Conservation (phyloP, 176 grass and related monocot species). For the Bothriochloa decipiens region DNA sequence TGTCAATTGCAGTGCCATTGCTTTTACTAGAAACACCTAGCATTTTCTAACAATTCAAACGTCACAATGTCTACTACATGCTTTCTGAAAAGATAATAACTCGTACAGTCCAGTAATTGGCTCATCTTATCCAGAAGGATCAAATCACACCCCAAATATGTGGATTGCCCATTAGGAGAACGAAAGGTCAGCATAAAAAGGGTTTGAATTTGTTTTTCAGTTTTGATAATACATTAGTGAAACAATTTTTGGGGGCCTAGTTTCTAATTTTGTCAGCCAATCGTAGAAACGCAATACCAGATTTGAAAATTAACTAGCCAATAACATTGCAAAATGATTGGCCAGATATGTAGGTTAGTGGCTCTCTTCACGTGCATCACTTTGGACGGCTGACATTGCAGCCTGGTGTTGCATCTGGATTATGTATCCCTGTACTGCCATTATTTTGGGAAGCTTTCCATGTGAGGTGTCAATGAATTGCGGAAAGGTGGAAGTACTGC, state of each 20-base stretch:
- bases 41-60: not conserved
- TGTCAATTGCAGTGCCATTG: not conserved
- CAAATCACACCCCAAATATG: not conserved
- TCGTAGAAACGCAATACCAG: not conserved
- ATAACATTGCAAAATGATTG: not conserved
- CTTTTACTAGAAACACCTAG: not conserved
- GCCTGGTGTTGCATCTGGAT: not conserved
- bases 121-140: slow-evolving; percentile 11
- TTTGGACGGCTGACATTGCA: slow-evolving; percentile 35
- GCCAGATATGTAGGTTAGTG: slow-evolving; percentile 21
- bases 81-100: not conserved
- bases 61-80: not conserved
- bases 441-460: not conserved
- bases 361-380: not conserved
- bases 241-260: not conserved
- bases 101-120: not conserved
- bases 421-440: not conserved
- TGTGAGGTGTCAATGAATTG: not conserved
- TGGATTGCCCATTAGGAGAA: not conserved
- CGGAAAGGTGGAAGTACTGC: not conserved
- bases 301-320: not conserved
- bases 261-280: not conserved
- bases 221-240: not conserved
- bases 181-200: not conserved
- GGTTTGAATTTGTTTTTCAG: not conserved